A percentile compares a stretch with the other conserved stretches of the same genome.
Evolutionary conservation across 1,139 yeast genomes (phyloP).

Genomic region (Kurtzmaniella quercitrusa): DNA sequence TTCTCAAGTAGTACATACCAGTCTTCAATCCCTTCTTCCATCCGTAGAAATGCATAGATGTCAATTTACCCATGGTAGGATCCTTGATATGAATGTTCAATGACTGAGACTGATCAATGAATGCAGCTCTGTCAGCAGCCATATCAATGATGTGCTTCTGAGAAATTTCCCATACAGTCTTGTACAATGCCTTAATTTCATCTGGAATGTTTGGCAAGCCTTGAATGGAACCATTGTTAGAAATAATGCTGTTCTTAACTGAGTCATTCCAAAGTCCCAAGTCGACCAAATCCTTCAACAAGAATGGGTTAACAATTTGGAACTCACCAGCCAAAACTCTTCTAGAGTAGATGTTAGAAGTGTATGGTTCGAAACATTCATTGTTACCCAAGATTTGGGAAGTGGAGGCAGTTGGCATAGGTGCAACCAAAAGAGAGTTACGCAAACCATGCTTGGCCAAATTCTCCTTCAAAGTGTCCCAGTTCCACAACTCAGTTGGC

Average conservation of each 20-base stretch:
- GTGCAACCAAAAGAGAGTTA: slow-evolving; percentile 59
- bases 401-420: slow-evolving; percentile 66
- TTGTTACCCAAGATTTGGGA: slow-evolving; percentile 59
- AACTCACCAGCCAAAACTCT: slow-evolving; percentile 61
- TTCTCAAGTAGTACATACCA: slow-evolving; percentile 60
- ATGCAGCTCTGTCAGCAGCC: slow-evolving; percentile 61
- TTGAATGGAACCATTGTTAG: slow-evolving; percentile 55
- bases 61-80: slow-evolving; percentile 57
- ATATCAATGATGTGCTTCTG: slow-evolving; percentile 54
- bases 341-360: slow-evolving; percentile 56
- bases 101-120: slow-evolving; percentile 58
- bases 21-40: slow-evolving; percentile 64
- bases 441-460: slow-evolving; percentile 47
- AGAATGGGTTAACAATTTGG: slow-evolving; percentile 56
- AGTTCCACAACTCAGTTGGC: slow-evolving; percentile 56
- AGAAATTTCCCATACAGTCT: slow-evolving; percentile 60
- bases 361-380: slow-evolving; percentile 62
- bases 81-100: slow-evolving; percentile 52
- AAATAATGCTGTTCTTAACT: slow-evolving; percentile 49
- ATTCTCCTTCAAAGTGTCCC: slow-evolving; percentile 48
- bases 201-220: slow-evolving; percentile 47
- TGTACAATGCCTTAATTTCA: slow-evolving; percentile 48
- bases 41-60: slow-evolving; percentile 58
- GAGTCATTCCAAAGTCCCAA: slow-evolving; percentile 53
- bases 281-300: slow-evolving; percentile 51